Evolutionary conservation across 805 yeast genomes (phyloP).

Genomic region (Candida maltosa): DNA sequence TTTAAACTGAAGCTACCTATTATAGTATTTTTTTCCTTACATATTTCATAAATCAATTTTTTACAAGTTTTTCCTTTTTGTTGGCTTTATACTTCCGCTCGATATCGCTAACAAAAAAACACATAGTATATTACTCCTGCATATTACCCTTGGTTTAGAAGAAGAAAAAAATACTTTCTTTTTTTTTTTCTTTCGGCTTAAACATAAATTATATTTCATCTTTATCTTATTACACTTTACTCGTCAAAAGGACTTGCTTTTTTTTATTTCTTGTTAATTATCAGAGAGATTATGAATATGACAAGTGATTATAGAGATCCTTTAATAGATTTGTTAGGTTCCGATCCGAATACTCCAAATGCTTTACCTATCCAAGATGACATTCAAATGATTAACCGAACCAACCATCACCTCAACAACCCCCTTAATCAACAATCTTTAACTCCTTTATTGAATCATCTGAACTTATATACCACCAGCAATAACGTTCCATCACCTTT

Average conservation of each 20-base stretch:
- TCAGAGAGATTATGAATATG: conserved; percentile 4
- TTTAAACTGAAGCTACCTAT: no score
- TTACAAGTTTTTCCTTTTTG: no score
- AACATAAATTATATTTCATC: neutral
- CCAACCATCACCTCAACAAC: neutral
- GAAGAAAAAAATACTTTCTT: neutral
- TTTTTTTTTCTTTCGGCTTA: neutral
- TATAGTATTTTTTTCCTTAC: no score
- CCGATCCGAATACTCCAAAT: neutral
- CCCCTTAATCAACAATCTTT: conserved; percentile 2
- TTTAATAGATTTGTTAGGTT: conserved; percentile 3
- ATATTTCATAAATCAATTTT: no score
- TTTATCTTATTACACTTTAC: neutral
- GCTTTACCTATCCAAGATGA: conserved; percentile 3
- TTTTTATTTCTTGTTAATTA: no score
- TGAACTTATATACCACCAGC: conserved; percentile 2
- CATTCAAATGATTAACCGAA: conserved; percentile 7
- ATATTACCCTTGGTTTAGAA: neutral
- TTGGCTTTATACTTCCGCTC: no score
- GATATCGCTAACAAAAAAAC: no score
- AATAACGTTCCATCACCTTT: conserved; percentile 1
- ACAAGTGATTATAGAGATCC: conserved; percentile 5
- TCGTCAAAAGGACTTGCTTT: no score
- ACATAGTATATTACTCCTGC: no score
- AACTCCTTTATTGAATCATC: conserved; percentile 7